Evolutionary conservation across 2,329 filamentous ascomycete species (phyloP), one percentile per base, ranked within the genome.

Genomic region (Monosporascus sp.): DNA sequence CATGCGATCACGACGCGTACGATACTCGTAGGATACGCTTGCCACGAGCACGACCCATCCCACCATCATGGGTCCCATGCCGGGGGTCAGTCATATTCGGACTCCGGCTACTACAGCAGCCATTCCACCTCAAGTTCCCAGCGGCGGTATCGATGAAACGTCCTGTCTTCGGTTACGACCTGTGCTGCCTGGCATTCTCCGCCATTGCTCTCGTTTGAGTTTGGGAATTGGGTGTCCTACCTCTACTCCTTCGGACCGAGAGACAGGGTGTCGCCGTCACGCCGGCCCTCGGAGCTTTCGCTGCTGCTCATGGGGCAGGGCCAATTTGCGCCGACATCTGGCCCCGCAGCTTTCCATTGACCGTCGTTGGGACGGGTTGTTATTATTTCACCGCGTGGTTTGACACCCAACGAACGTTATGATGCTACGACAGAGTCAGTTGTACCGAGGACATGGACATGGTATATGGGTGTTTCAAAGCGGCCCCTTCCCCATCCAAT

Each of bases 21-120:
- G 6, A 88, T 96, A 49, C 77, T 89, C 20, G 90, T 96, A 24
- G 92, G 91, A 49, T 94, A 94, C 66, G 81, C 86, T 50, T 96
- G 91, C 72, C 70, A 74, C 46, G 69, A 68, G 25, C 87, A 90
- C 67, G 63, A 71, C 7, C 60, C 60, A 46, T 59, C 68, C 11
- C 59, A 63, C 34, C 67, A 69, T 48, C 65, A 69, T 38, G 68
- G 72, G 31, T 69, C 77, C 51, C 67, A 72, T 54, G 65, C 72
- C 31, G 67, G 70, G 50, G 63, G 62, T 31, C 72, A 72, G 56
- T 67, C 60, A 49, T 81, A 82, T 63, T 77, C 79, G 18, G 79
- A 82, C 67, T 81, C 79, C 6, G 77, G 77, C 52, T 81, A 82
- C 63, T 69, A 77, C 61, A 81, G 78, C 65, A 66, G 71, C 58